These are phyloP conservation scores for Fagus sylvatica DNA, from an alignment of 306 rosid genomes.

Conservation along the genomic window DNA sequence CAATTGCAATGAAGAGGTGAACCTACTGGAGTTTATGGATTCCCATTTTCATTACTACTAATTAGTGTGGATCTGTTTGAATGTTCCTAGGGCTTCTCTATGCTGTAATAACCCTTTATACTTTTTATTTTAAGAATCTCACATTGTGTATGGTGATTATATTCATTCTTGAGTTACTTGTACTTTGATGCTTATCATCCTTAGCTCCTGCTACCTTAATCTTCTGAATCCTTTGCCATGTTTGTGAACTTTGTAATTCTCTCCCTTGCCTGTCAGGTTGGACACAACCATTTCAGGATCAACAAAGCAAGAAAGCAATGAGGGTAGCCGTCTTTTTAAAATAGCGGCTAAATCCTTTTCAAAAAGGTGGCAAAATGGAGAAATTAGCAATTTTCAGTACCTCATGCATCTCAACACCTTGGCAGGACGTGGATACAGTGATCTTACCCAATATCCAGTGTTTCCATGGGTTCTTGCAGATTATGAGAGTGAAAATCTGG, in stretches of 20 bases:
- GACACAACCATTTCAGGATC: conserved; percentile 99
- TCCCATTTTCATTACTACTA: neutral
- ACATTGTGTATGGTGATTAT: neutral
- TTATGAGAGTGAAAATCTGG: conserved; percentile 87
- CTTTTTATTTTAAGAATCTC: neutral
- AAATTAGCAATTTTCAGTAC: conserved; percentile 97
- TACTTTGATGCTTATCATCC: conserved; percentile 9
- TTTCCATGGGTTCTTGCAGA: conserved; percentile 99
- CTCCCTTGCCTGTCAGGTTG: conserved; percentile 61
- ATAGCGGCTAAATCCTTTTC: conserved; percentile 91
- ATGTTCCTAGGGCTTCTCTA: neutral
- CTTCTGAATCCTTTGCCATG: neutral
- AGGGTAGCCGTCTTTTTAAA: conserved; percentile 95
- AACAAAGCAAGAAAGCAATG: conserved; percentile 86
- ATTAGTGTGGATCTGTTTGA: neutral
- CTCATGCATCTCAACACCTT: conserved; percentile 99
- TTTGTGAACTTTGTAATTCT: conserved; percentile 15
- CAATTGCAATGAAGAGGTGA: neutral
- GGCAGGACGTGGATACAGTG: conserved; percentile 99
- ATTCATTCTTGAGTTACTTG: neutral
- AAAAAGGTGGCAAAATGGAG: conserved; percentile 98
- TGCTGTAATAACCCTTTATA: neutral
- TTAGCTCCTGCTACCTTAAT: conserved; percentile 6
- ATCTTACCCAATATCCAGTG: conserved; percentile 98
- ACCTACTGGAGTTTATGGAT: neutral